Evolutionary conservation across 1,284 basidiomycete species (phyloP), one percentile per base, ranked within the genome.

Genomic region (Moesziomyces globuligerus): DNA sequence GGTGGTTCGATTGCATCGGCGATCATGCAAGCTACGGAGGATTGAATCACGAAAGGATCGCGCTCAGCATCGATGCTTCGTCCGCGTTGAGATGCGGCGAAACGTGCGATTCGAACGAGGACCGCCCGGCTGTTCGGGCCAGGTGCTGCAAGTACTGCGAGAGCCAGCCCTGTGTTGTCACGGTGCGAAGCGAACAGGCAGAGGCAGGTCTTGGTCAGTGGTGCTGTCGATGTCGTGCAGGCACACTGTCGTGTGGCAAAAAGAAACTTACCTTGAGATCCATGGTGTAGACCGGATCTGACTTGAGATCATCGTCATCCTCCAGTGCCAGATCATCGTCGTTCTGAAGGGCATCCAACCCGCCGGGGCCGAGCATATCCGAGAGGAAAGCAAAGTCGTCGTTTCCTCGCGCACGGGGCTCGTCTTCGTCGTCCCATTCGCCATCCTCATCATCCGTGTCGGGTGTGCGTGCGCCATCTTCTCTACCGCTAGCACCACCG

Each of bases 201-300:
- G 24, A 7, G 9, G 36, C 15, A n/a, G 17, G 7, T 38, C 17
- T 8, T 38, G 36, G 36, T 38, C 36, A 38, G 36, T 38, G n/a
- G n/a, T n/a, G n/a, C n/a, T n/a, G n/a, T n/a, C n/a, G n/a, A n/a
- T n/a, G n/a, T n/a, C n/a, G n/a, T n/a, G n/a, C n/a, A n/a, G n/a
- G n/a, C n/a, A n/a, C n/a, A n/a, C n/a, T n/a, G n/a, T n/a, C n/a
- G n/a, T n/a, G n/a, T n/a, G n/a, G n/a, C n/a, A n/a, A n/a, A n/a
- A n/a, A n/a, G n/a, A n/a, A 40, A 21, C 46, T 48, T 40, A 49
- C 48, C 23, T 89, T 89, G 85, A 96, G 88, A 76, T 97, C 91
- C 82, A 98, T 90, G 74, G 90, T 89, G 37, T 91, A 93, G 51
- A 95, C 86, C 1, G 92, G 89, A 83, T 98, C 94, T 46, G 88